These are phyloP conservation scores for Fraxinus excelsior DNA, from an alignment of 257 asterid species.

Conservation along the genomic window DNA sequence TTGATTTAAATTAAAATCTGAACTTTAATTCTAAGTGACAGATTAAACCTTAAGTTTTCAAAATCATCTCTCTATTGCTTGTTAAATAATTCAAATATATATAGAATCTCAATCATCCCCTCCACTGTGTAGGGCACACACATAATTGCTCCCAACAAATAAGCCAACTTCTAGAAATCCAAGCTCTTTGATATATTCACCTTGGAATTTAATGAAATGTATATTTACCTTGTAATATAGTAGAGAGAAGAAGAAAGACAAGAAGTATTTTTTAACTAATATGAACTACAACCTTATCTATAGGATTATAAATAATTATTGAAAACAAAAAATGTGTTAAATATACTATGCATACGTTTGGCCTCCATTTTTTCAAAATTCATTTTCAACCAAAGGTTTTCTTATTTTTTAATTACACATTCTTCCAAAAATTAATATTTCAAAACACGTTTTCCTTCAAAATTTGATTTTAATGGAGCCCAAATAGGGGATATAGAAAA, in stretches of 20 bases:
- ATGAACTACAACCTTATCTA: neutral
- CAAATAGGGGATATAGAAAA: no score
- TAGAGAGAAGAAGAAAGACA: neutral
- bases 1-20: no score
- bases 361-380: no score
- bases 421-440: no score
- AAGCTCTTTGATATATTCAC: conserved; percentile 27
- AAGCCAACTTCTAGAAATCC: conserved; percentile 34
- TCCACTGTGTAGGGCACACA: conserved; percentile 58
- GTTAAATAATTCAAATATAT: conserved; percentile 38
- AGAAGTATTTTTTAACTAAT: neutral
- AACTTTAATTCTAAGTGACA: no score
- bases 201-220: neutral
- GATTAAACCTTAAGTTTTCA: neutral
- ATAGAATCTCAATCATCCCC: conserved; percentile 77
- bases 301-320: no score
- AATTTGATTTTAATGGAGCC: no score
- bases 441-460: no score
- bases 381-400: no score
- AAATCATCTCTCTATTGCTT: neutral
- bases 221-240: neutral
- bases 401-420: no score
- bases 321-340: neutral
- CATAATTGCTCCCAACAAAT: conserved; percentile 78
- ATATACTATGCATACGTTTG: neutral